Evolutionary conservation across 495 filamentous ascomycete species (phyloP), one percentile per base, ranked within the genome.

Genomic region (Geopyxis carbonaria): DNA sequence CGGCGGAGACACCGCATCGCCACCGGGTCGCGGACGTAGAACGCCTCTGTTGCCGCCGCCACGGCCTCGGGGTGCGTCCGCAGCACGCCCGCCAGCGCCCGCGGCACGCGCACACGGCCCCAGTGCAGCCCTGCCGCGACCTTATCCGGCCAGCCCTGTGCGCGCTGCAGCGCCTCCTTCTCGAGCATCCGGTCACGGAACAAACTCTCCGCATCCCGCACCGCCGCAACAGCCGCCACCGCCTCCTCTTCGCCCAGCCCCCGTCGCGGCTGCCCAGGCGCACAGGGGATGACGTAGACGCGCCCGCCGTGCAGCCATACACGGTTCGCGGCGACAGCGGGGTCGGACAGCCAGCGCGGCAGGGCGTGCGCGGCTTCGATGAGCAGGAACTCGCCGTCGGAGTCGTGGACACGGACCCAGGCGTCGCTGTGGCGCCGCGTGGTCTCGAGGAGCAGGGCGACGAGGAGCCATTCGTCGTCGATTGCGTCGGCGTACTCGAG

Each of bases 391-490:
- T 97, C 82, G 43, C 89, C 89, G 61, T 95, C 91, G 18, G 73
- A 75, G 57, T 97, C 89, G 45, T 66, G 71, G 4, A 92, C 69
- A 33, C 76, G 70, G 28, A 85, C 67, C 19, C 15, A 38, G 9
- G 24, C 5, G 18, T 32, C 2, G 5, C 28, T 27, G 25, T 31
- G 11, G 2, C n/a, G 1, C 3, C 22, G 27, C 5, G 38, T n/a
- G 8, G 22, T 5, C 6, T 18, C 18, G 4, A 32, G 16, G 7
- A 41, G 25, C 2, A 41, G 27, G 2, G 38, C 93, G 19, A 94
- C 84, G 37, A 94, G 74, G 2, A 94, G 69, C 89, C 89, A 97
- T 62, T 95, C 91, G 53, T 97, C 89, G 51, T 93, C 89, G 5
- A 94, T 74, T 2, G 82, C 84, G 58, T 97, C 89, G 5, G 86